Evolutionary conservation across 1,139 yeast genomes (phyloP).

Genomic region (Saccharomyces hybrid): DNA sequence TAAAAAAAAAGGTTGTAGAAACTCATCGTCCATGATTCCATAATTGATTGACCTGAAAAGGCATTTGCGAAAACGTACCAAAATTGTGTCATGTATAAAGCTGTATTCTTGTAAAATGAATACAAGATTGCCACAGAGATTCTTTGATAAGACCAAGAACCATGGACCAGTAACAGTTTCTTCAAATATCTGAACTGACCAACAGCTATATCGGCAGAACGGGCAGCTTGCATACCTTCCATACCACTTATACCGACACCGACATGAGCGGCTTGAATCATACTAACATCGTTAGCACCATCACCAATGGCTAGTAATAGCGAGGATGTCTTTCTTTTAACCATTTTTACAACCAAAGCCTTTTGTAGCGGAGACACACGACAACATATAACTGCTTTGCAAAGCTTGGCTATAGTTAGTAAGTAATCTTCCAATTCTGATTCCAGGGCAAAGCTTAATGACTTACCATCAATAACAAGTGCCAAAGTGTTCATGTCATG

Average conservation of each 20-base stretch:
- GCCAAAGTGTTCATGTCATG: constrained; percentile 79
- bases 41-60: constrained; percentile 90
- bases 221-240: constrained; percentile 99
- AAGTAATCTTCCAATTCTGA: constrained; percentile 71
- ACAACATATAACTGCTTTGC: constrained; percentile 95
- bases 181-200: constrained; percentile 88
- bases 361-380: constrained; percentile 96
- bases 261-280: constrained; percentile 98
- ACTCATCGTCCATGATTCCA: constrained; percentile 96
- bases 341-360: constrained; percentile 90
- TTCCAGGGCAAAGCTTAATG: constrained; percentile 78
- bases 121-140: constrained; percentile 85
- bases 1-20: constrained; percentile 89
- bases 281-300: constrained; percentile 97
- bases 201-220: constrained; percentile 94
- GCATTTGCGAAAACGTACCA: constrained; percentile 94
- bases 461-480: constrained; percentile 86
- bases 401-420: constrained; percentile 70
- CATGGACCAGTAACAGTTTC: constrained; percentile 83
- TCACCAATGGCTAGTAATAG: constrained; percentile 90
- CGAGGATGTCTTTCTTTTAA: constrained; percentile 70
- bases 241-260: constrained; percentile 98
- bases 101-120: constrained; percentile 91
- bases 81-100: constrained; percentile 94
- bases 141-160: constrained; percentile 96